phyloP scores from a whole-genome alignment of 768 basidiomycete species.

The Termitomyces sp. region DNA sequence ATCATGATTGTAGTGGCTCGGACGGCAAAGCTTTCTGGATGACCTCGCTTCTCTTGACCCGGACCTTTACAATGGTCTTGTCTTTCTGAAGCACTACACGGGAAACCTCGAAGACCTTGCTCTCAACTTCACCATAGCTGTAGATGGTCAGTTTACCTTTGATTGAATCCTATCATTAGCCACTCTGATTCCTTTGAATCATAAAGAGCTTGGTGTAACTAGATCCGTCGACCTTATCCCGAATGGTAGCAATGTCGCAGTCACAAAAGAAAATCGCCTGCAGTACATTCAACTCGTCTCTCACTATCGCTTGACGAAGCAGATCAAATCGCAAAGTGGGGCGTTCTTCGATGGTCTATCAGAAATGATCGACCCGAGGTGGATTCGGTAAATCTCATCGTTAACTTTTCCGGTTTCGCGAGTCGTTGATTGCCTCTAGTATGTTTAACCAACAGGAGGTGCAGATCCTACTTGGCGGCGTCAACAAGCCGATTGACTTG shows the following conservation, averaged over 20 bases:
- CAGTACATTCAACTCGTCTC: conserved; percentile 88
- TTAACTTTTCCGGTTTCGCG: background rate
- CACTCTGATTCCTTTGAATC: background rate
- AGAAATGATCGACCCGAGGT: conserved; percentile 88
- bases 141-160: conserved; percentile 56
- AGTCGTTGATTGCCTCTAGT: conserved; percentile 27
- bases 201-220: conserved; percentile 74
- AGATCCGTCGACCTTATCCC: conserved; percentile 74
- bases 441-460: conserved; percentile 99
- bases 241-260: conserved; percentile 74
- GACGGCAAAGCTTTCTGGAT: conserved; percentile 86
- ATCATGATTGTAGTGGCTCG: conserved; percentile 64
- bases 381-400: conserved; percentile 52
- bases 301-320: conserved; percentile 81
- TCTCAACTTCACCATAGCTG: conserved; percentile 82
- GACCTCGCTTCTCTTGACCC: conserved; percentile 89
- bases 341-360: conserved; percentile 91
- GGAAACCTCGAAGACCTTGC: conserved; percentile 85
- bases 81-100: conserved; percentile 89
- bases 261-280: conserved; percentile 85
- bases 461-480: conserved; percentile 86
- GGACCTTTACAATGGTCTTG: conserved; percentile 86
- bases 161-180: background rate
- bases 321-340: conserved; percentile 79
- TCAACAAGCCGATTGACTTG: conserved; percentile 78